phyloP scores from a whole-genome alignment of 169 alveolate genomes.

The Eimeria maxima region DNA sequence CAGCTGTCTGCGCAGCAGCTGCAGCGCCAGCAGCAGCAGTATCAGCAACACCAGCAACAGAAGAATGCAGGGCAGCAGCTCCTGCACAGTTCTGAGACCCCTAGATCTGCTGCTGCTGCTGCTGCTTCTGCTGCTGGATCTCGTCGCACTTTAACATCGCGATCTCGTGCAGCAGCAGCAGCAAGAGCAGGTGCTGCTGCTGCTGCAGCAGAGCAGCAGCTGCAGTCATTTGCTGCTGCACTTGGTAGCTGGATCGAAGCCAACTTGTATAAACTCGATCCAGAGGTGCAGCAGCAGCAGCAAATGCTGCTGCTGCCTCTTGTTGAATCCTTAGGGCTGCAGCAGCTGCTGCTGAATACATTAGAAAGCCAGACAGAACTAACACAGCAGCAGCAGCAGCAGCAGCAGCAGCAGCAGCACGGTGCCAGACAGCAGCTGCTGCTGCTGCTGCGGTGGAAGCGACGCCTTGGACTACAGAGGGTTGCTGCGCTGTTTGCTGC shows the following conservation, averaged over 20 bases:
- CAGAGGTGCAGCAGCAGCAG: constrained; percentile 67
- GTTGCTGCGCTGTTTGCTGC: constrained; percentile 61
- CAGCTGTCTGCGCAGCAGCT: not conserved
- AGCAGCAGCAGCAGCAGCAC: constrained; percentile 24
- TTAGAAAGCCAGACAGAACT: not conserved
- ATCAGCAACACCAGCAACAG: constrained; percentile 4
- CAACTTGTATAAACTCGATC: not conserved
- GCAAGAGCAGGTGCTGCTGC: constrained; percentile 40
- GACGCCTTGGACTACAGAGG: constrained; percentile 33
- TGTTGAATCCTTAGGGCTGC: constrained; percentile 35
- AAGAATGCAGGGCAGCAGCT: not conserved
- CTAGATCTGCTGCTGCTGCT: constrained; percentile 7
- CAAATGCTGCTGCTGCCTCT: constrained; percentile 25
- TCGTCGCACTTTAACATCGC: not conserved
- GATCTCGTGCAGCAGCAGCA: constrained; percentile 2
- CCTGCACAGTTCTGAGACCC: not conserved
- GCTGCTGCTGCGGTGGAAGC: constrained; percentile 70
- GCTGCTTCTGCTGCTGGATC: not conserved
- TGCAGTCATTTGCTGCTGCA: constrained; percentile 37
- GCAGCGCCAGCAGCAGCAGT: constrained; percentile 75
- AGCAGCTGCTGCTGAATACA: constrained; percentile 37
- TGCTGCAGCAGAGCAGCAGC: constrained; percentile 34
- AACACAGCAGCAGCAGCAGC: constrained; percentile 2
- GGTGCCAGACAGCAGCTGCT: constrained; percentile 60
- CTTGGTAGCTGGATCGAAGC: not conserved